Percentiles rank a stretch among this genome's conserved stretches.
phyloP scores from a whole-genome alignment of 805 yeast genomes.

The Saccharomycopsis amapae region DNA sequence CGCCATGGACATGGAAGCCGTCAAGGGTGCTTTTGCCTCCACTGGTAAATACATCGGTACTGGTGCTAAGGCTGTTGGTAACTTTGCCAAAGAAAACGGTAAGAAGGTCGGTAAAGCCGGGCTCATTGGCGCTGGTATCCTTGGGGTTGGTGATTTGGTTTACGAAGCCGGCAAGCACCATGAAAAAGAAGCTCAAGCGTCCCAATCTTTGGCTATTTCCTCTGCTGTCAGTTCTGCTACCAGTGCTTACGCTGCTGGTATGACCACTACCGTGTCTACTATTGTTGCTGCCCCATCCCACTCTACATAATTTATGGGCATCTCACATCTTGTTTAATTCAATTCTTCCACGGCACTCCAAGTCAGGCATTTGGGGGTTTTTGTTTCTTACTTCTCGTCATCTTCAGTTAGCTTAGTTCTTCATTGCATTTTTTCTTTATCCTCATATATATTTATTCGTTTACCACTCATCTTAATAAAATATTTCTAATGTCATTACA shows the following conservation, averaged over 20 bases:
- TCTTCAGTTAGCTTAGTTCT: too few relatives aligned
- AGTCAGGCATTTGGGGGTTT: too few relatives aligned
- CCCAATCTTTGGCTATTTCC: background rate
- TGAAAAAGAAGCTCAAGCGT: background rate
- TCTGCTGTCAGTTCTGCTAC: constrained; percentile 1
- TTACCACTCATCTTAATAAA: too few relatives aligned
- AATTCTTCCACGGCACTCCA: too few relatives aligned
- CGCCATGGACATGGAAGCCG: background rate
- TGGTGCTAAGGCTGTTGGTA: constrained; percentile 18
- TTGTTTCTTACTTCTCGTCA: too few relatives aligned
- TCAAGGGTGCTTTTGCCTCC: constrained; percentile 4
- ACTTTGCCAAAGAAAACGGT: background rate
- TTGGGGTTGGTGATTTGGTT: background rate
- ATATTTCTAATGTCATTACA: too few relatives aligned
- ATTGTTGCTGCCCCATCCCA: background rate
- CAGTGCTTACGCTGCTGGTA: background rate
- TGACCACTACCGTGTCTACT: constrained; percentile 1
- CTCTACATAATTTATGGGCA: too few relatives aligned
- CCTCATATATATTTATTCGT: too few relatives aligned
- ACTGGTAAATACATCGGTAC: constrained; percentile 1
- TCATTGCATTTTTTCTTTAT: too few relatives aligned
- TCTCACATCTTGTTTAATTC: too few relatives aligned
- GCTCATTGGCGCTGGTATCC: constrained; percentile 7
- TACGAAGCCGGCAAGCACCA: constrained; percentile 1
- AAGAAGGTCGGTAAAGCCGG: constrained; percentile 8